Evolutionary conservation across 2,329 filamentous ascomycete species (phyloP), one percentile per base, ranked within the genome.

Genomic region (Monilinia vaccinii-corymbosi): DNA sequence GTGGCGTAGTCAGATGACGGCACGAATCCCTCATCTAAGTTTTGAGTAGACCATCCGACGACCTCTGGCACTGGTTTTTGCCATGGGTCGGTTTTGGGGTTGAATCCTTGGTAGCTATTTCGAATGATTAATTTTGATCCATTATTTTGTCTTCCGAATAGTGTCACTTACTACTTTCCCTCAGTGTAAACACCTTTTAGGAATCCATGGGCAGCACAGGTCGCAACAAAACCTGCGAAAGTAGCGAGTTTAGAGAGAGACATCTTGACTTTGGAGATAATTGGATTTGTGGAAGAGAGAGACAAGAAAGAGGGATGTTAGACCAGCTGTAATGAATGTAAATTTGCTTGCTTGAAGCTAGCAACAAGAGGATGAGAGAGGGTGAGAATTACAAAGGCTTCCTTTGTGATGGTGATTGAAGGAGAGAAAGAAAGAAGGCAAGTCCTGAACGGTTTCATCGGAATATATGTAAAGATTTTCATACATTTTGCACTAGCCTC

Each of bases 161-260:
- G 16, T 49, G 51, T 44, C 28, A 60, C 60, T 56, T 64, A 68
- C 66, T 73, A 77, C 4, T 69, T 70, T 53, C 79, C 79, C 62
- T 78, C 76, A 55, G 78, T 74, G 55, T 76, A 73, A 58, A 79
- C 72, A 62, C 75, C 74, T 10, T 66, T 68, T 56, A 79, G 75
- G 55, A 70, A 73, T 40, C 78, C 78, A 69, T 81, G 78, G 60
- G 76, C 78, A 60, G 74, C 70, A 59, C 52, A 48, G 8, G 56
- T 25, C 32, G 56, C 56, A 16, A 59, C 44, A 16, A 67, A 61
- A 32, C 64, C 53, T 31, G 66, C 59, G 56, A 65, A 52, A 48
- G 62, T 53, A 16, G 67, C 55, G 38, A 70, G 61, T 60, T 65
- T 69, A 18, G 67, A 65, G 63, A 69, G 67, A 55, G 68, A 68